Base-by-base conservation (phyloP, 345 rosid species). In the Heritiera littoralis region DNA sequence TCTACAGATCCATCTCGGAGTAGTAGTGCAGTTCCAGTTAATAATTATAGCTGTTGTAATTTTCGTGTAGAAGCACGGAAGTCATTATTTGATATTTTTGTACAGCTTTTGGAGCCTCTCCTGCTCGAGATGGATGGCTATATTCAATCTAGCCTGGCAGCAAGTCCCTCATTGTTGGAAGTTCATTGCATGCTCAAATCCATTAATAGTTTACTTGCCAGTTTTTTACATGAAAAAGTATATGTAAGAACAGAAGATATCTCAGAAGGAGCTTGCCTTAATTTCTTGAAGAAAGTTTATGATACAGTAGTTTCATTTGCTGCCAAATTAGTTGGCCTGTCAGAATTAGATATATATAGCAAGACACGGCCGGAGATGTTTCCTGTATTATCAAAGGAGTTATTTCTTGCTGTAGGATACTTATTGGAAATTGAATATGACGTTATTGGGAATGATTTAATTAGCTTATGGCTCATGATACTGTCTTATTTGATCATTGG, bases 61-160 rank as follows among this genome's bases (percentile, higher is more conserved):
- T 83, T 91, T 81, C 86, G 78, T 74, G 81, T 84, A 58, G 97
- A 96, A 81, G 85, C 88, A 68, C 87, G 89, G 75, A 92, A 88
- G 80, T 87, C 93, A 28, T 87, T 94, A 74, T 89, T 90, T 86
- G 88, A 88, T 81, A 90, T 92, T 86, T 91, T 91, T 87, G 89
- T 90, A 80, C 93, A 89, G 85, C 89, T 92, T 80, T 87, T 91
- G 90, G 95, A 94, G 82, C 99, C 98, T 54, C 81, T 90, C 78
- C 74, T 92, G 81, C 75, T 77, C 40, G 79, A 91, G 92, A 86
- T 92, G 81, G 84, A 86, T 80, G 84, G 83, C 58, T 83, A 83
- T 82, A 73, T 79, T 75, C 80, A 88, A 65, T 74, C 87, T 67
- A 64, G 86, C 68, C 69, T 88, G 66, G 88, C 85, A 83, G 72